Evolutionary conservation across 2,329 filamentous ascomycete genomes (phyloP), one percentile per base, ranked within the genome.

Genomic region (Hirsutella minnesotensis): DNA sequence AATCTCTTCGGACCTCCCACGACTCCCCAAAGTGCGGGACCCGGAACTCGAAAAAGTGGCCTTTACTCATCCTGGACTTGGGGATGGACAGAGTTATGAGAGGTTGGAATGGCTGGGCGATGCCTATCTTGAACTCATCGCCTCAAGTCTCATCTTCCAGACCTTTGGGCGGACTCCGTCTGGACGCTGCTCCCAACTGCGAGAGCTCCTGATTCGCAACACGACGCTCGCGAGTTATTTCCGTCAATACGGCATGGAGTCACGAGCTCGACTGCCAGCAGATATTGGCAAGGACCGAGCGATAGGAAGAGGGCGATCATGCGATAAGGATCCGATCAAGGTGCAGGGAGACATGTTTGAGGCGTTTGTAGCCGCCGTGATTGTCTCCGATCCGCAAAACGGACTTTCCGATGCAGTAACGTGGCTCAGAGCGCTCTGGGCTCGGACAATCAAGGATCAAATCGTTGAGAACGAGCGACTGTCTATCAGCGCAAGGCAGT

Each of bases 81-180:
- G 53, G 3, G 22, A 43, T 3, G 47, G 45, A 1, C 51, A 55
- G 21, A 62, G 60, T 53, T 95, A 95, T 60, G 89, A 95, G 55
- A 76, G 78, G 16, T 75, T 95, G 7, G 90, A 96, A 61, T 88
- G 90, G 65, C 70, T 95, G 8, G 90, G 90, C 7, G 90, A 96
- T 58, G 83, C 86, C 18, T 90, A 90, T 53, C 68, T 94, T 41
- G 84, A 94, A 55, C 64, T 88, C 41, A 78, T 88, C 38, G 77
- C 88, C 5, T 81, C 84, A 0, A 74, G 78, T 16, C 70, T 94
- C 41, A 83, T 96, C 46, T 86, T 79, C 60, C 68, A 79, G 45
- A 84, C 77, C 9, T 92, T 89, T 54, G 70, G 72, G 1, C 63
- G 72, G 12, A 66, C 86, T 9, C 57, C 76, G 1, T 71, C 83